A percentile compares a stretch with the other conserved stretches of the same genome.
These are phyloP conservation scores for Fragilariopsis cylindrus DNA, from an alignment of 108 stramenopile genomes.

Conservation along the genomic window DNA sequence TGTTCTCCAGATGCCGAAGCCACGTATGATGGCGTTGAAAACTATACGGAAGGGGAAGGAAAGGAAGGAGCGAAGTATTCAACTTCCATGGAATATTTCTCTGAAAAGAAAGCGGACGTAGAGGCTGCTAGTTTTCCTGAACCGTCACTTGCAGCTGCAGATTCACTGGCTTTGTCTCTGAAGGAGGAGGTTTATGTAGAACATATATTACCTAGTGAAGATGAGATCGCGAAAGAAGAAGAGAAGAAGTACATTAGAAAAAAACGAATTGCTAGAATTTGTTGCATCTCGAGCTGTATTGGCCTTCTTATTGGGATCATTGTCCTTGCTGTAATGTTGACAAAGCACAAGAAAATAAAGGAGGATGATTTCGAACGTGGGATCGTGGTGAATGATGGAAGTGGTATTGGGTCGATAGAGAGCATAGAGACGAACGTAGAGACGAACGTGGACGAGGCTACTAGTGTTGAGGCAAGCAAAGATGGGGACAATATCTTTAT, in stretches of 20 bases:
- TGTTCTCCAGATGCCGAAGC: too few relatives aligned
- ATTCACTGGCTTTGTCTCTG: background rate
- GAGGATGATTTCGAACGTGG: background rate
- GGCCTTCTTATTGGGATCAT: slow-evolving; percentile 1
- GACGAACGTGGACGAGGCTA: background rate
- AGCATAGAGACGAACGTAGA: too few relatives aligned
- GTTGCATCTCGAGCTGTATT: background rate
- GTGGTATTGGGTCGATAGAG: background rate
- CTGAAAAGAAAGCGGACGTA: too few relatives aligned
- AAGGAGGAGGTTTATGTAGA: background rate
- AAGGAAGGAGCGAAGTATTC: too few relatives aligned
- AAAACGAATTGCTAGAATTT: background rate
- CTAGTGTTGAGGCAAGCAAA: background rate
- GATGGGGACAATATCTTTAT: background rate
- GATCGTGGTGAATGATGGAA: background rate
- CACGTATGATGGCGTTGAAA: too few relatives aligned
- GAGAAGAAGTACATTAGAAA: background rate
- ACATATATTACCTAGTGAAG: background rate
- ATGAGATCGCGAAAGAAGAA: background rate
- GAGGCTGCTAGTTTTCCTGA: background rate
- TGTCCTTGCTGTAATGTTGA: background rate
- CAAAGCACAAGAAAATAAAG: background rate
- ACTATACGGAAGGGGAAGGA: too few relatives aligned
- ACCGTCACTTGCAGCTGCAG: background rate
- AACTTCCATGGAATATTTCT: too few relatives aligned